Evolutionary conservation across 2,329 filamentous ascomycete species (phyloP), one percentile per base, ranked within the genome.

Genomic region (Penicillium sp.): DNA sequence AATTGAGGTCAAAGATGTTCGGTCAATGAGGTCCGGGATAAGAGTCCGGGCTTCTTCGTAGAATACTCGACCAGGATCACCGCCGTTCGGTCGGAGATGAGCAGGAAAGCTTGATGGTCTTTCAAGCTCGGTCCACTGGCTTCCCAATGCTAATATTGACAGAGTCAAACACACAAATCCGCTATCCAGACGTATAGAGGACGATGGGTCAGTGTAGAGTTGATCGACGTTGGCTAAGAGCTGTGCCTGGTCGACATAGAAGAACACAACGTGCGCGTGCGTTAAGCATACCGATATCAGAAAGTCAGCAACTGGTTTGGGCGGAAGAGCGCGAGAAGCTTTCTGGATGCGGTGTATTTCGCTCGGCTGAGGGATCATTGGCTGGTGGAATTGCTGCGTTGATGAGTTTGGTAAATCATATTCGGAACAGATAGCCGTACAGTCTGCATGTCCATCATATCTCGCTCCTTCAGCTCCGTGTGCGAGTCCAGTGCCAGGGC

Each of bases 1-100:
- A 0, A 78, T 71, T 2, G 75, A 74, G 5, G 49, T 52, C 49
- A 52, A 52, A 38, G 49, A 52, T 5, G 73, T 68, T 7, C 69
- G 63, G 7, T 77, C 74, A n/a, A 78, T 73, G 0, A 78, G 47
- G 30, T 77, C 75, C 0, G 75, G 70, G 15, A 78, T 67, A 11
- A 78, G 56, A 0, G 64, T 57, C 31, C 70, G 69, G 1, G 74
- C 70, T 38, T 76, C 70, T 15, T 64, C 59, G 35, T 71, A 73
- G 59, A 78, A 77, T 1, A 73, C 63, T 17, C 69, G 57, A 2
- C 75, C 75, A 0, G 75, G 68, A 46, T 78, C 73, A 45, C 46
- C 58, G 41, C 67, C 56, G 19, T 41, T 31, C 17, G 30, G 19
- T 7, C 19, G 56, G 17, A 50, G 15, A 44, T 51, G 19, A 13